Percentiles rank a stretch among this genome's conserved stretches.
These are phyloP conservation scores for Silene vulgaris DNA, from an alignment of 179 eudicot genomes.

Conservation along the genomic window DNA sequence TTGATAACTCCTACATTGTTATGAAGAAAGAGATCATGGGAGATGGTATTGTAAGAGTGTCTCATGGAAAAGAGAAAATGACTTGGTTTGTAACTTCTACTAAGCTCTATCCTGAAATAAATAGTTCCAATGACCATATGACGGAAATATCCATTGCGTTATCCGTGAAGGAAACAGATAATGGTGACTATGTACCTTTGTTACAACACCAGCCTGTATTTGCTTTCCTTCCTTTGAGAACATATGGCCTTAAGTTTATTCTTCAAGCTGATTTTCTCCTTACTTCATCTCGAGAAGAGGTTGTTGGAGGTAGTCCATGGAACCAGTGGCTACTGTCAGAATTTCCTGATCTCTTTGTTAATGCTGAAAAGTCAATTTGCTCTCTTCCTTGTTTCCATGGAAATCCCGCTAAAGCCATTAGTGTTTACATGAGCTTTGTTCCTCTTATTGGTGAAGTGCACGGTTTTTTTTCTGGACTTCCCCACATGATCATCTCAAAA, in stretches of 20 bases:
- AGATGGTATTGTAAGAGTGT: conserved; percentile 61
- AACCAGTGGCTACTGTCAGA: conserved; percentile 82
- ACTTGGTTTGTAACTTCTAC: conserved; percentile 68
- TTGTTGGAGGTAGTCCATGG: conserved; percentile 86
- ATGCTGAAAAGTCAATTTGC: conserved; percentile 63
- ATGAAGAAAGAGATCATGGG: conserved; percentile 72
- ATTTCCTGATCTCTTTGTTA: conserved; percentile 57
- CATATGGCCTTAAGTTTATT: conserved; percentile 80
- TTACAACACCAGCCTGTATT: conserved; percentile 78
- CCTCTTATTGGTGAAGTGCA: conserved; percentile 91
- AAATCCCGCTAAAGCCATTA: conserved; percentile 65
- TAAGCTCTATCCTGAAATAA: conserved; percentile 40
- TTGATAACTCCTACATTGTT: conserved; percentile 45
- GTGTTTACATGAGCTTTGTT: conserved; percentile 82
- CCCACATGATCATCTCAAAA: conserved; percentile 73
- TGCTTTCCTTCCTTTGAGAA: conserved; percentile 80
- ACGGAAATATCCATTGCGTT: conserved; percentile 83
- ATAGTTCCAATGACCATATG: conserved; percentile 52
- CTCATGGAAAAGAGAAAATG: conserved; percentile 55
- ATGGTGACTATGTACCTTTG: conserved; percentile 49
- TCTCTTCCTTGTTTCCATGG: conserved; percentile 60
- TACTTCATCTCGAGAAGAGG: conserved; percentile 90
- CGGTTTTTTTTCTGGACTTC: conserved; percentile 82
- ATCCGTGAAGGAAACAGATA: conserved; percentile 49
- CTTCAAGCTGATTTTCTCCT: conserved; percentile 90